phyloP scores from a whole-genome alignment of 495 filamentous ascomycete species.

The Aspergillus bertholletiae region DNA sequence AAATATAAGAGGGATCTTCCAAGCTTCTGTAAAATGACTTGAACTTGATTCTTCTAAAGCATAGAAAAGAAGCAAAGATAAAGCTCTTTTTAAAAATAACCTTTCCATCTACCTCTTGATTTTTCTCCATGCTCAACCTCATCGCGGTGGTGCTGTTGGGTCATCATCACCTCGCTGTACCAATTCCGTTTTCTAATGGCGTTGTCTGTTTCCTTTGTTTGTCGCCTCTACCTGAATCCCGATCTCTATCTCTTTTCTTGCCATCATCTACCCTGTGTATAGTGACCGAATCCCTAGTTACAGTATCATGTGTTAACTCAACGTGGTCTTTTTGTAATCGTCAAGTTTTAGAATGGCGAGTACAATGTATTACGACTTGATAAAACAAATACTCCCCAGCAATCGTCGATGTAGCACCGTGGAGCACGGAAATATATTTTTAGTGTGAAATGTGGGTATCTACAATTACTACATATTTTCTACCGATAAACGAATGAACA shows the following conservation, averaged over 20 bases:
- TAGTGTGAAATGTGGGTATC: no score
- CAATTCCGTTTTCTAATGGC: not conserved
- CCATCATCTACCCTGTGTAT: not conserved
- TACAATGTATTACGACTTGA: no score
- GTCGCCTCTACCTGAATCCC: not conserved
- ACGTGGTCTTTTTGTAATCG: not conserved
- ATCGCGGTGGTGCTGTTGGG: not conserved
- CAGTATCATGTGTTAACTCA: not conserved
- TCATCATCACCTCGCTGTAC: not conserved
- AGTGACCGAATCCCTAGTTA: not conserved
- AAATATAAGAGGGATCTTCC: not conserved
- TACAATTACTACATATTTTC: no score
- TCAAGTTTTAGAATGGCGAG: not conserved
- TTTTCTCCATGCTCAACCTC: not conserved
- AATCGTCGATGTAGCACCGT: no score
- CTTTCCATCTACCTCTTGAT: not conserved
- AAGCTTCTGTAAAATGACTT: conserved; percentile 2
- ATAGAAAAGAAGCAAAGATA: conserved; percentile 14
- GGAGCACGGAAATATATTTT: no score
- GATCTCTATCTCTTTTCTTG: not conserved
- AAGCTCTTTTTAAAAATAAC: conserved; percentile 5
- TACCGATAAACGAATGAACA: no score
- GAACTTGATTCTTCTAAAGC: not conserved
- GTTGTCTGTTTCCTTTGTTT: not conserved
- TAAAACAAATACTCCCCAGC: no score